These are phyloP conservation scores for Cutaneotrichosporon sp. DNA, from an alignment of 1,284 basidiomycete species.

Conservation along the genomic window DNA sequence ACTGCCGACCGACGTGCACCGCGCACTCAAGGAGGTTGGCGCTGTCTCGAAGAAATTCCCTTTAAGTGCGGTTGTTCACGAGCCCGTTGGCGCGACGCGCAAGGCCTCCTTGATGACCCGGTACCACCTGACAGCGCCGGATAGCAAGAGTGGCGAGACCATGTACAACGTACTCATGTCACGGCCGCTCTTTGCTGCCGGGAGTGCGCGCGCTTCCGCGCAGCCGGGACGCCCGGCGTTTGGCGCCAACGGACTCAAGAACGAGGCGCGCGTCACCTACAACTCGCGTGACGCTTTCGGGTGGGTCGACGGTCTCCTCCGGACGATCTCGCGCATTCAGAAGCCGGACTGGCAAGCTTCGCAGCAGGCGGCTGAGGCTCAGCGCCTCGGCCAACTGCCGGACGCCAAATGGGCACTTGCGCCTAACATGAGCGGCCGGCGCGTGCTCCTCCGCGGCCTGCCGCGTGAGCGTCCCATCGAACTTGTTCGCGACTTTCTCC, in stretches of 20 bases:
- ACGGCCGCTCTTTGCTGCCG: constrained; percentile 23
- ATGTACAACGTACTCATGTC: constrained; percentile 21
- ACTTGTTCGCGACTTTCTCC: constrained; percentile 4
- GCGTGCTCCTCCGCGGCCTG: constrained; percentile 21
- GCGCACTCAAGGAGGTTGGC: constrained; percentile 27
- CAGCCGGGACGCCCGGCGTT: neutral
- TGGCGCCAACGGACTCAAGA: neutral
- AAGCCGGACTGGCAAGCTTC: neutral
- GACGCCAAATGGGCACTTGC: constrained; percentile 17
- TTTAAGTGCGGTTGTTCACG: constrained; percentile 25
- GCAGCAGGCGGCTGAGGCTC: neutral
- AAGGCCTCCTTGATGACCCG: constrained; percentile 22
- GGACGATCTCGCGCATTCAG: too few species aligned
- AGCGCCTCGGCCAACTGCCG: constrained; percentile 1
- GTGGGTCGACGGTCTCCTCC: constrained; percentile 10
- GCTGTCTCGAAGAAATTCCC: constrained; percentile 30
- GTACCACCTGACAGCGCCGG: constrained; percentile 27
- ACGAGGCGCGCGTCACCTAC: constrained; percentile 12
- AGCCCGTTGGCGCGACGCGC: constrained; percentile 28
- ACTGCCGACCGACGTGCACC: constrained; percentile 28
- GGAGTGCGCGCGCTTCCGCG: constrained; percentile 3
- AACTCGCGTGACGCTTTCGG: neutral
- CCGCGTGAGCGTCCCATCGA: constrained; percentile 6
- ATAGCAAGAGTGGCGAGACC: constrained; percentile 10
- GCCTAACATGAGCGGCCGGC: constrained; percentile 7